phyloP scores from a whole-genome alignment of 495 filamentous ascomycete genomes.

The Hyaloscypha hepaticicola region DNA sequence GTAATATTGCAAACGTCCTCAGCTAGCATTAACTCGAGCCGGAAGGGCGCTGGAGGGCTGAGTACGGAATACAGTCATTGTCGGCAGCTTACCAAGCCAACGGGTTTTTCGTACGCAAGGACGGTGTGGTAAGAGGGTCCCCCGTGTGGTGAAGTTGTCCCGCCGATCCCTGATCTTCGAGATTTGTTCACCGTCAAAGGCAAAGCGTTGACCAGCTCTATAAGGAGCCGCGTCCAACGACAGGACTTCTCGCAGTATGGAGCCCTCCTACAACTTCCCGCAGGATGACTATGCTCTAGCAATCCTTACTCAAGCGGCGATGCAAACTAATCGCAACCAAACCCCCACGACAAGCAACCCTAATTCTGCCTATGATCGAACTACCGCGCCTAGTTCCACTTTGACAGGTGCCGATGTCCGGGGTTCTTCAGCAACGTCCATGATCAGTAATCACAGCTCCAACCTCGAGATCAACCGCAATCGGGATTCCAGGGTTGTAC shows the following conservation, averaged over 20 bases:
- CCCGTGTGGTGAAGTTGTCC: not conserved
- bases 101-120: not conserved
- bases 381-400: constrained; percentile 1
- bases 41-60: not conserved
- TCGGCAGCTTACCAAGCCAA: not conserved
- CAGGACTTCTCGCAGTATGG: constrained; percentile 13
- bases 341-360: constrained; percentile 5
- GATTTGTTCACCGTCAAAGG: not conserved
- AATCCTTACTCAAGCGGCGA: constrained; percentile 28
- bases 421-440: constrained; percentile 1
- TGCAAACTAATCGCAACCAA: constrained; percentile 8
- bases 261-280: constrained; percentile 19
- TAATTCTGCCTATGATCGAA: constrained; percentile 11
- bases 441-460: constrained; percentile 24
- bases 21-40: not conserved
- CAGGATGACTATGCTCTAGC: constrained; percentile 27
- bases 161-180: not conserved
- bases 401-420: constrained; percentile 5
- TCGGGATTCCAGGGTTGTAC: not conserved
- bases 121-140: not conserved
- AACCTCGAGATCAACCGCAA: constrained; percentile 1
- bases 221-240: constrained; percentile 1
- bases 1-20: not conserved
- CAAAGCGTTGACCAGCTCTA: not conserved
- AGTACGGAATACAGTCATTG: not conserved